Base-by-base conservation (phyloP, 106 monocot genomes). In the Narthecium ossifragum region DNA sequence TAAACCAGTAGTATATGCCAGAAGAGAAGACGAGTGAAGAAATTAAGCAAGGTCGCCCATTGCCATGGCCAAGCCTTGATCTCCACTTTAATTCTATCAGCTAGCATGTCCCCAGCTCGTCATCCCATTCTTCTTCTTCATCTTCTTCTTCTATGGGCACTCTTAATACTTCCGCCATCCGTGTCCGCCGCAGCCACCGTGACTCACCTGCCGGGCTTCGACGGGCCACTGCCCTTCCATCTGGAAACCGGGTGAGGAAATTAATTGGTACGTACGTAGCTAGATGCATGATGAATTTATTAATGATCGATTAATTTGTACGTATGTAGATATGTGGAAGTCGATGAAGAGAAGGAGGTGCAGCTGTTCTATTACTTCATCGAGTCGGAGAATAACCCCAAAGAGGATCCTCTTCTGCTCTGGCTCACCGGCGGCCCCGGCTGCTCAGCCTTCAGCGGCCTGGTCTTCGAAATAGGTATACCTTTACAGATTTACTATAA, bases 201-300 rank as follows among this genome's bases (percentile, higher is more conserved):
- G 29, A 56, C 56, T 8, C 74, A 71, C 49, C 71, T 84, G 10
- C 84, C 84, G 0, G 84, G 84, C 7, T 84, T 75, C 51, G 8
- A 23, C 25, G 79, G 84, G 1, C 66, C 67, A 21, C 68, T 84
- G 1, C 84, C 79, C 6, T 84, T 84, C 67, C 33, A 68, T 17
- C 25, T 84, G 17, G 75, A 84, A 60, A 84, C 79, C 11, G 84
- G 84, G 84, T 84, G 22, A 6, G 36, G n/a, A n/a, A n/a, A 5
- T 34, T n/a, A 55, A 11, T 31, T 71, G 26, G n/a, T 23, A 24
- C 8, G 5, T 41, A 1, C 36, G 14, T 2, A 18, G 11, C 22
- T 25, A 23, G 26, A 34, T 41, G 26, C 14, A 31, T 9, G 8
- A 31, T 28, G 31, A 30, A 29, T 27, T 15, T 15, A 14, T 39